Evolutionary conservation across 2,329 filamentous ascomycete genomes (phyloP), one percentile per base, ranked within the genome.

Genomic region (Monilinia fructicola): DNA sequence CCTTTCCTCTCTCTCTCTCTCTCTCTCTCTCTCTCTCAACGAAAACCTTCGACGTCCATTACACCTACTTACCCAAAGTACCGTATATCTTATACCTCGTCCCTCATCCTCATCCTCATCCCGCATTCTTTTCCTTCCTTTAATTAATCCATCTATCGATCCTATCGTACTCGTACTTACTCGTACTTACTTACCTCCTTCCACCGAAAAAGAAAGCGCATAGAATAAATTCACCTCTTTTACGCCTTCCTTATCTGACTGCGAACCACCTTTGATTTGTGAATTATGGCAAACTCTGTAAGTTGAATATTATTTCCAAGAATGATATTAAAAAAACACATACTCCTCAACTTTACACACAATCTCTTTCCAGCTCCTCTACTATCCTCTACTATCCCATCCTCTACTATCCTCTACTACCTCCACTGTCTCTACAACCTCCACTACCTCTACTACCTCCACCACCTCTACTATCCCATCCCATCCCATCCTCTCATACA

Each of bases 261-360:
- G 64, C 44, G 18, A 60, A 52, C 46, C 31, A n/a, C 44, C 54
- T 23, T 42, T 46, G 31, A 60, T 52, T 52, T 46, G 54, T 60
- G 35, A 65, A 65, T 65, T 65, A 65, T 65, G 64, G 64, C 64
- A 26, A 65, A 65, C 60, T 21, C 64, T 65, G 64, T 65, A 60
- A 65, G 64, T 65, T 46, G 28, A 46, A 38, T 21, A 21, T 42
- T n/a, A 65, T 50, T 59, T 35, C 38, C 18, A 12, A 44, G 9
- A 35, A 1, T 1, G 9, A 35, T 7, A 6, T 7, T 35, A 7
- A 35, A 35, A 5, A 35, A 3, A 31, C 28, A 35, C 28, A 58
- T 14, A 56, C 9, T 38, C 28, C 21, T 50, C 16, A 14, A 28
- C 12, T 54, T 14, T 11, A 38, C 14, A 60, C 4, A 11, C 5